Base-by-base conservation (phyloP, 352 stramenopile genomes). In the Globisporangium ultimum region DNA sequence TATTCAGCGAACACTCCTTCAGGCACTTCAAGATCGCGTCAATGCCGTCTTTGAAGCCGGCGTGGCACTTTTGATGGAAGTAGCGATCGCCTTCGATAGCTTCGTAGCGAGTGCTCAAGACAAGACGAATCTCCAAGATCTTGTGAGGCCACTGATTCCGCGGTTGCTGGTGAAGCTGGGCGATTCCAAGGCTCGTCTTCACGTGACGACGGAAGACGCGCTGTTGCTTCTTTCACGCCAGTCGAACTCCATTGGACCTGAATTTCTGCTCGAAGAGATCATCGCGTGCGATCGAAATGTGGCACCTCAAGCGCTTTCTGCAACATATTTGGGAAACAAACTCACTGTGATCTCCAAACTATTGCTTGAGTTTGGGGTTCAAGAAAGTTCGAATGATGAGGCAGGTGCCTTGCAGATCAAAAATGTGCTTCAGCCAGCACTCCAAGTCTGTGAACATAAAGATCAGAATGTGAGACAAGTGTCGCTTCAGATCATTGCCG, bases 11-110 rank as follows among this genome's bases (percentile, higher is more conserved):
- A 85, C 78, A 21, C 51, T 91, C 6, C 45, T 85, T 1, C 60
- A 84, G 24, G 75, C 82, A 11, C 67, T 91, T 17, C 81, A 90
- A 50, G 81, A 93, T 42, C 80, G 81, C 7, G 84, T 92, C 2
- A 93, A 92, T 58, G 66, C 80, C 0, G 84, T 93, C 1, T 91
- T 88, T 62, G 84, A 93, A 60, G 82, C 81, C 7, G 82, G 69
- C 8, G 73, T 93, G 0, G 71, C 79, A 13, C 41, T 91, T 21
- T 58, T 91, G 3, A 90, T 89, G 76, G 81, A 93, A 49, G 78
- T 89, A 24, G 72, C 73, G n/a, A 86, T 91, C 21, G 70, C 69
- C 0, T 71, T 84, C 32, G 79, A 84, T 18, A 71, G 55, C 28
- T 62, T 59, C 0, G 56, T 71, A 10, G 56, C 49, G 11, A 51